Base-by-base conservation (phyloP, 345 rosid species). In the Ricinus communis region DNA sequence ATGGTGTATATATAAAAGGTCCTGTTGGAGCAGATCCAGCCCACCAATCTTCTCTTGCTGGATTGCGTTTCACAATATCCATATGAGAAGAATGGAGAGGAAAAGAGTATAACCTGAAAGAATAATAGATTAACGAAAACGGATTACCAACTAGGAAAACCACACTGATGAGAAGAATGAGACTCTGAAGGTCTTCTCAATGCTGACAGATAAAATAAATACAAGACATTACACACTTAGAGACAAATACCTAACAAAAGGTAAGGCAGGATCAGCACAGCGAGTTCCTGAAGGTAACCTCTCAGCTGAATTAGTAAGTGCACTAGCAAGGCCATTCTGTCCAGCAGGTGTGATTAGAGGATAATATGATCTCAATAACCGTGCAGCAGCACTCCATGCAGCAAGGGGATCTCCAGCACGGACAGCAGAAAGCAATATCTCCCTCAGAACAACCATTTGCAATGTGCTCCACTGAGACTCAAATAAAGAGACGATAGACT, bases 341-440 rank as follows among this genome's bases (percentile, higher is more conserved):
- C 98, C 99, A 57, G 87, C 91, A 61, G 99, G 98, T 75, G 99
- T 96, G 49, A 96, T 93, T 59, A 93, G 85, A 79, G 98, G 99
- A 79, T 96, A 93, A 82, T 91, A 90, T 71, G 91, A 91, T 82
- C 99, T 85, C 69, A 96, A 80, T 33, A 96, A 88, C 78, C 98
- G 88, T 45, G 99, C 97, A 78, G 98, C 98, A 70, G 98, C 98
- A 66, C 97, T 93, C 99, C 99, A 92, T 4, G 99, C 97, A 76
- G 91, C 85, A 78, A 93, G 91, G 76, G 98, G 99, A 82, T 95
- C 98, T 77, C 93, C 96, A 36, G 98, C 97, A 62, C 98, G 91
- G 84, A 89, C 96, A 77, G 99, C 91, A 81, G 99, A 92, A 66
- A 93, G 87, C 76, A 93, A 81, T 87, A 96, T 89, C 89, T 96